These are phyloP conservation scores for Fusarium sp. DNA, from an alignment of 2,329 filamentous ascomycete species.

Conservation along the genomic window DNA sequence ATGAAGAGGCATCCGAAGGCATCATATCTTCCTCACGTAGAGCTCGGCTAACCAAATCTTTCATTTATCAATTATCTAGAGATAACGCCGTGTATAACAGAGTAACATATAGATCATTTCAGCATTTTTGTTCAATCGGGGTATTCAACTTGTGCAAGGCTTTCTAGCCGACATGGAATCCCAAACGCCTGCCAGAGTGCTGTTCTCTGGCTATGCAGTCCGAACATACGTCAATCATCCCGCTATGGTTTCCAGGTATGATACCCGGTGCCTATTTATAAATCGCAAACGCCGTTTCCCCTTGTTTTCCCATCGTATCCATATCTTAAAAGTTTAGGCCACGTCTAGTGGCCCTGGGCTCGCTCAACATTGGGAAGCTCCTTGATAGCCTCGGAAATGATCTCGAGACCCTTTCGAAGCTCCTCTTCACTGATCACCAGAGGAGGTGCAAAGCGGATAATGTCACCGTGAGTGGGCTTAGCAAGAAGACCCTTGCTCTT, in stretches of 20 bases:
- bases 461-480: slow-evolving; percentile 98
- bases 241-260: slow-evolving; percentile 15
- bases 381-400: slow-evolving; percentile 81
- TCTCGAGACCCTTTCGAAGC: slow-evolving; percentile 77
- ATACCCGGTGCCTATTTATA: slow-evolving; percentile 10
- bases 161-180: slow-evolving; percentile 22
- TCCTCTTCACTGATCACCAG: slow-evolving; percentile 92
- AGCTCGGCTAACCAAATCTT: not conserved
- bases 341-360: slow-evolving; percentile 47
- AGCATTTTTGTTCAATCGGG: slow-evolving; percentile 15
- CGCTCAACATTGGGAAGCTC: slow-evolving; percentile 74
- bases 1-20: not conserved
- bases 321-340: slow-evolving; percentile 34
- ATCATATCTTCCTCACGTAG: not conserved
- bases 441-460: slow-evolving; percentile 96
- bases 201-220: slow-evolving; percentile 29
- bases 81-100: not conserved
- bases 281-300: slow-evolving; percentile 30
- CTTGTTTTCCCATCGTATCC: slow-evolving; percentile 13
- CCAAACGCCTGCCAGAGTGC: slow-evolving; percentile 34
- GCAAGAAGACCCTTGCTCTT: slow-evolving; percentile 97
- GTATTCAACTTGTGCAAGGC: slow-evolving; percentile 34
- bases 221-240: slow-evolving; percentile 20
- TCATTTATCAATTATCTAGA: not conserved
- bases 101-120: not conserved